These are phyloP conservation scores for Rhodotorula sp. DNA, from an alignment of 1,284 basidiomycete species.

Conservation along the genomic window DNA sequence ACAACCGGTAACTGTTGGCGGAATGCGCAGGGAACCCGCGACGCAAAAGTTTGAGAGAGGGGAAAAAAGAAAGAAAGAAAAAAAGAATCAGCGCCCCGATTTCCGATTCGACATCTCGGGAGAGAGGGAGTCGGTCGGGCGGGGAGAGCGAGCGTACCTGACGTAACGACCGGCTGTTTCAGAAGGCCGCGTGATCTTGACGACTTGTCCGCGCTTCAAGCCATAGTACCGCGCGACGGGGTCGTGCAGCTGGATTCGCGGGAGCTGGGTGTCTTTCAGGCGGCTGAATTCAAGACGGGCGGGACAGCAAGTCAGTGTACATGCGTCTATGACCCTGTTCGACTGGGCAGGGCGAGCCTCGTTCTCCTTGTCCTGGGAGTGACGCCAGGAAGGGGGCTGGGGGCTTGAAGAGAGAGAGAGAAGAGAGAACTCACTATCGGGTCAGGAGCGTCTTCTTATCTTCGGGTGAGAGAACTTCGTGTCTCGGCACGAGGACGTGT, in stretches of 20 bases:
- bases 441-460: slow-evolving; percentile 85
- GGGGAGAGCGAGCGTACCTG: slow-evolving; percentile 58
- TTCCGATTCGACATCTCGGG: too few relatives aligned
- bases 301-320: too few relatives aligned
- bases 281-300: slow-evolving; percentile 60
- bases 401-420: not conserved
- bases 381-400: not conserved
- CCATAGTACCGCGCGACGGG: slow-evolving; percentile 98
- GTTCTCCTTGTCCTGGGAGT: not conserved
- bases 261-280: slow-evolving; percentile 95
- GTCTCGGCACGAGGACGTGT: slow-evolving; percentile 90
- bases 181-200: slow-evolving; percentile 95
- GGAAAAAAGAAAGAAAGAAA: too few relatives aligned
- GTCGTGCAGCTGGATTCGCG: slow-evolving; percentile 91
- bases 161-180: slow-evolving; percentile 96
- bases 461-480: slow-evolving; percentile 79
- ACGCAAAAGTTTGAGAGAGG: too few relatives aligned
- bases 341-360: too few relatives aligned
- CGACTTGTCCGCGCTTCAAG: slow-evolving; percentile 88
- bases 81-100: too few relatives aligned
- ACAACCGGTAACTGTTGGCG: slow-evolving; percentile 19
- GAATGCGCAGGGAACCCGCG: too few relatives aligned
- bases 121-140: not conserved
- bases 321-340: too few relatives aligned
- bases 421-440: slow-evolving; percentile 94